A percentile compares a stretch with the other conserved stretches of the same genome.
phyloP scores from a whole-genome alignment of 768 basidiomycete genomes.

The Suillus cothurnatus region DNA sequence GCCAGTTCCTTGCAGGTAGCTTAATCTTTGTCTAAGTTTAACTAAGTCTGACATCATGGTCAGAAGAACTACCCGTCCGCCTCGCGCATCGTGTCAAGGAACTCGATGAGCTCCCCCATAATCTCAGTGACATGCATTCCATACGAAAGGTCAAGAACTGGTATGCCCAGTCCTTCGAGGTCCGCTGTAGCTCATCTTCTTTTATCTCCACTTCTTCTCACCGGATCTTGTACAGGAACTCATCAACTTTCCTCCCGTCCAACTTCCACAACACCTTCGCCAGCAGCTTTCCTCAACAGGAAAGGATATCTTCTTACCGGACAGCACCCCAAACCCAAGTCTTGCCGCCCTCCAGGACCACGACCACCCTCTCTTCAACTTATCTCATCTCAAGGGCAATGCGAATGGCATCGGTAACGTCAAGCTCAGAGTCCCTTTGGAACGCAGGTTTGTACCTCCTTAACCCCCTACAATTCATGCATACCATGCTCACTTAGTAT shows the following conservation, averaged over 20 bases:
- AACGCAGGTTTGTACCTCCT: slow-evolving; percentile 61
- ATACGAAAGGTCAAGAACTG: slow-evolving; percentile 96
- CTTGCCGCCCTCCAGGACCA: slow-evolving; percentile 33
- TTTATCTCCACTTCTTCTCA: slow-evolving; percentile 11
- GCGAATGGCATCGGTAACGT: slow-evolving; percentile 45
- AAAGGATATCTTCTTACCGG: slow-evolving; percentile 54
- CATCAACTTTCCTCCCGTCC: slow-evolving; percentile 80
- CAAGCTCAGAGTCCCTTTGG: slow-evolving; percentile 80
- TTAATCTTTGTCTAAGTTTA: slow-evolving; percentile 1
- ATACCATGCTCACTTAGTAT: slow-evolving; percentile 6
- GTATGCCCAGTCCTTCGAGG: slow-evolving; percentile 99
- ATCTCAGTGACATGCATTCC: slow-evolving; percentile 86
- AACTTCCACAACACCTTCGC: slow-evolving; percentile 66
- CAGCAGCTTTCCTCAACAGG: slow-evolving; percentile 54
- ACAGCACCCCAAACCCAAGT: slow-evolving; percentile 81
- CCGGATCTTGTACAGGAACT: slow-evolving; percentile 64
- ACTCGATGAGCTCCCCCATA: slow-evolving; percentile 91
- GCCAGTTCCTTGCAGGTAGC: slow-evolving; percentile 82
- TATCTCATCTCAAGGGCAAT: slow-evolving; percentile 30
- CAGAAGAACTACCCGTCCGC: slow-evolving; percentile 93
- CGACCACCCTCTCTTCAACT: slow-evolving; percentile 17
- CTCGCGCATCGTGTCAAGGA: slow-evolving; percentile 96
- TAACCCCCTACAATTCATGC: slow-evolving; percentile 4
- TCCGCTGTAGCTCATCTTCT: slow-evolving; percentile 42
- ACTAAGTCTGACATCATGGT: neutral